A percentile compares a stretch with the other conserved stretches of the same genome.
Evolutionary conservation across 345 rosid genomes (phyloP).

Genomic region (Hirschfeldia incana): DNA sequence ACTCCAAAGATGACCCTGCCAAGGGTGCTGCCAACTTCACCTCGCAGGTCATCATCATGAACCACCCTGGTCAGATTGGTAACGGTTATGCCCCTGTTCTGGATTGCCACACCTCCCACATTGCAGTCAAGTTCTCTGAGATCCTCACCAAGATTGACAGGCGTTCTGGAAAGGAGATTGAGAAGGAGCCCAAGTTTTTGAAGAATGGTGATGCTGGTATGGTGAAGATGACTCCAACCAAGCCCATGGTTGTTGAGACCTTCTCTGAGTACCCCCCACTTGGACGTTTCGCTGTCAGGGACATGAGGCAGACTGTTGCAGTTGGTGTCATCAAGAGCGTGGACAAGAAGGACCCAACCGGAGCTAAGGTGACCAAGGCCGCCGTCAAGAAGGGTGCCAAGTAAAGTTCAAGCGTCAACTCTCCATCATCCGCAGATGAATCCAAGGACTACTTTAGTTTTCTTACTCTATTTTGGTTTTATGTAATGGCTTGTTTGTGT

Average conservation of each 20-base stretch:
- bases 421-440: conserved; percentile 5
- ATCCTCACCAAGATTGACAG: not conserved
- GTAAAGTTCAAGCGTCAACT: conserved; percentile 33
- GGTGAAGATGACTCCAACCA: conserved; percentile 64
- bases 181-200: not conserved
- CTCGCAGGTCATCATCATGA: not conserved
- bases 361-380: not conserved
- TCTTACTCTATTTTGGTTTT: not conserved
- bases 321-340: not conserved
- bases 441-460: not conserved
- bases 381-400: conserved; percentile 63
- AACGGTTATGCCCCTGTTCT: not conserved
- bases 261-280: not conserved
- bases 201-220: conserved; percentile 59
- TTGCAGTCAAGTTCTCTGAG: not conserved
- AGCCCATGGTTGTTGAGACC: conserved; percentile 41
- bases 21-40: not conserved
- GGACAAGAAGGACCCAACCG: not conserved
- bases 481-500: not conserved
- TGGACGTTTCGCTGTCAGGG: not conserved
- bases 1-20: not conserved
- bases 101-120: not conserved
- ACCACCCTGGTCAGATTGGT: not conserved
- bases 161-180: not conserved
- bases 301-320: not conserved